Percentiles rank a stretch among this genome's conserved stretches.
These are phyloP conservation scores for Lasiodiplodia citricola DNA, from an alignment of 2,329 filamentous ascomycete species.

Conservation along the genomic window DNA sequence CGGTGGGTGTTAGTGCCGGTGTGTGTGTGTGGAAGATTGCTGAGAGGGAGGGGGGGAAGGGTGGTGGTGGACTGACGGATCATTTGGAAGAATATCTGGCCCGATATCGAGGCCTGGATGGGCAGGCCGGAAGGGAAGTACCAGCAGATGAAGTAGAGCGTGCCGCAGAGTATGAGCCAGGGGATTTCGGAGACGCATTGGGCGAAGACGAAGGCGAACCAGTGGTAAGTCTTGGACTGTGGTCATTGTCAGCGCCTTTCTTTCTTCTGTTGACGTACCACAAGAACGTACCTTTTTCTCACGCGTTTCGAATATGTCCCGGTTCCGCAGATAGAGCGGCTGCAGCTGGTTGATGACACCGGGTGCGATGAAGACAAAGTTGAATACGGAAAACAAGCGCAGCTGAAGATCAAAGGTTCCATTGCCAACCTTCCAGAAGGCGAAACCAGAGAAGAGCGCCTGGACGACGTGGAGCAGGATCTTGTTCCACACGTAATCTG, in stretches of 20 bases:
- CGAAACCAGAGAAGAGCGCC: conserved; percentile 46
- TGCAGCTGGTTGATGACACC: conserved; percentile 3
- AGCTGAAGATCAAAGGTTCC: not conserved
- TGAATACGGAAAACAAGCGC: not conserved
- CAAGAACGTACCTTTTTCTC: not conserved
- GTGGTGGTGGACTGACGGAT: conserved; percentile 65
- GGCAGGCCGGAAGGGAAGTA: conserved; percentile 82
- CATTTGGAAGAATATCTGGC: conserved; percentile 79
- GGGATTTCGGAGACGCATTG: conserved; percentile 76
- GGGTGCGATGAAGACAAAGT: not conserved
- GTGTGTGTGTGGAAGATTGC: too few species aligned
- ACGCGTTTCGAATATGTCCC: not conserved
- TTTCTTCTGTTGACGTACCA: not conserved
- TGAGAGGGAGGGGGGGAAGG: too few species aligned
- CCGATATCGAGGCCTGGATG: conserved; percentile 63
- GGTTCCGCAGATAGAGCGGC: not conserved
- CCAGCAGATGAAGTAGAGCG: conserved; percentile 69
- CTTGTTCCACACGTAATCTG: conserved; percentile 47
- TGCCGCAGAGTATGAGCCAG: conserved; percentile 65
- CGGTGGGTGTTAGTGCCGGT: too few species aligned
- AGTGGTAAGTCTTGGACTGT: conserved; percentile 74
- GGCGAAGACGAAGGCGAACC: conserved; percentile 73
- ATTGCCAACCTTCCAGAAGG: conserved; percentile 43
- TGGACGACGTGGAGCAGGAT: conserved; percentile 30
- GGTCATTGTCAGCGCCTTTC: not conserved